Conservation (phyloP, 2,329 filamentous ascomycete genomes). For the Penicillium hesseltinei region DNA sequence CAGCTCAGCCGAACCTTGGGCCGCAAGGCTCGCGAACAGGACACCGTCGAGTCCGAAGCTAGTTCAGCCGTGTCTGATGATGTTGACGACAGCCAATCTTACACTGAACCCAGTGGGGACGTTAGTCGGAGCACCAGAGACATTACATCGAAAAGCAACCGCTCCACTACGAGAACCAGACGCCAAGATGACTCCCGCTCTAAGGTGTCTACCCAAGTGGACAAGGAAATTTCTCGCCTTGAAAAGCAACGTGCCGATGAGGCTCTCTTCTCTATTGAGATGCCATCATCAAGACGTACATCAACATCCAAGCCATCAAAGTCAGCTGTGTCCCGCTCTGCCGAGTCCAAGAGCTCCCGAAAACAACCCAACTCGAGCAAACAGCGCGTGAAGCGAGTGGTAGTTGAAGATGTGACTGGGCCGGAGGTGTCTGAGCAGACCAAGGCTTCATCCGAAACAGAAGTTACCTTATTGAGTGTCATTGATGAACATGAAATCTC, state of each 20-base stretch:
- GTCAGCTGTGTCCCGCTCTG: slow-evolving; percentile 16
- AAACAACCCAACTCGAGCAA: slow-evolving; percentile 41
- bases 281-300: slow-evolving; percentile 26
- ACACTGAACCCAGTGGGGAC: slow-evolving; percentile 32
- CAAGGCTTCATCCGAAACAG: slow-evolving; percentile 27
- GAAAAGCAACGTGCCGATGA: slow-evolving; percentile 41
- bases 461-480: slow-evolving; percentile 55
- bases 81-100: slow-evolving; percentile 30
- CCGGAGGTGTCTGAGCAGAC: slow-evolving; percentile 33
- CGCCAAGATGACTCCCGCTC: slow-evolving; percentile 31
- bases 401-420: slow-evolving; percentile 36
- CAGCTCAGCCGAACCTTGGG: slow-evolving; percentile 32
- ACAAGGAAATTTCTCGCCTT: slow-evolving; percentile 37
- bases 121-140: slow-evolving; percentile 32
- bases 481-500: slow-evolving; percentile 54
- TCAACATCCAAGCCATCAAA: slow-evolving; percentile 24
- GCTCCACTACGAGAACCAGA: slow-evolving; percentile 25
- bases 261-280: slow-evolving; percentile 38
- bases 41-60: slow-evolving; percentile 29
- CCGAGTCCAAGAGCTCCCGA: slow-evolving; percentile 24
- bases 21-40: slow-evolving; percentile 28
- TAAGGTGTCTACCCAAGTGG: slow-evolving; percentile 35
- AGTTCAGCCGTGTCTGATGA: slow-evolving; percentile 26
- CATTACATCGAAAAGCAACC: slow-evolving; percentile 29
- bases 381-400: slow-evolving; percentile 40